Evolutionary conservation across 768 basidiomycete genomes (phyloP).

Genomic region (Pisolithus marmoratus): DNA sequence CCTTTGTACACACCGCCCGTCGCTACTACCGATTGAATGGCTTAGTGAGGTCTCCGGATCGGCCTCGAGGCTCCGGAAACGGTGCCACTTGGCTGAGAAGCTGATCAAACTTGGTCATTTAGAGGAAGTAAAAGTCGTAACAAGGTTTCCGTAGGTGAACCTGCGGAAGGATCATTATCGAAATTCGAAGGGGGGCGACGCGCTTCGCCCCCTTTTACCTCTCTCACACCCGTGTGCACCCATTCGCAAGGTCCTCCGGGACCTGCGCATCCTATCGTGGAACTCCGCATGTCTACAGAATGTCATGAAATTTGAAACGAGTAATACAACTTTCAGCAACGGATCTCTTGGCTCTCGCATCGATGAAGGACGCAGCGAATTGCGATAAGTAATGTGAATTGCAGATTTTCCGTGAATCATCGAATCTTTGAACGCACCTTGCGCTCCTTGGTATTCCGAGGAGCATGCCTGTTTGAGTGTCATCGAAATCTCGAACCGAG

Average conservation of each 20-base stretch:
- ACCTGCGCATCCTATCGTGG: too few relatives aligned
- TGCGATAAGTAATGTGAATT: constrained; percentile 82
- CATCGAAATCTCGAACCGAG: constrained; percentile 47
- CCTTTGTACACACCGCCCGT: constrained; percentile 89
- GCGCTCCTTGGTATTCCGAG: constrained; percentile 70
- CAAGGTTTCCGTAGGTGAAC: constrained; percentile 81
- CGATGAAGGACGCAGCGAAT: constrained; percentile 79
- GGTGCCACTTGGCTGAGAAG: constrained; percentile 50
- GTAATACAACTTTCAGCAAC: constrained; percentile 47
- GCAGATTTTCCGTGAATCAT: constrained; percentile 50
- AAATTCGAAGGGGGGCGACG: constrained; percentile 23
- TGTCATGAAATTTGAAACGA: constrained; percentile 24
- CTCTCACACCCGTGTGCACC: too few relatives aligned
- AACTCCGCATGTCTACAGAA: too few relatives aligned
- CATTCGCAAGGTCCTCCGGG: too few relatives aligned
- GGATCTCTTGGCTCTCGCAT: constrained; percentile 77
- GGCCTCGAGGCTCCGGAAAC: constrained; percentile 56
- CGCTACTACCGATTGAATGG: constrained; percentile 90
- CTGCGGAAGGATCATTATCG: constrained; percentile 73
- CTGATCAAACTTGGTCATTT: constrained; percentile 2
- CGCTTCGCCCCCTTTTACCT: constrained; percentile 4
- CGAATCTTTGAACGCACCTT: constrained; percentile 81
- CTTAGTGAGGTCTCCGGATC: constrained; percentile 84
- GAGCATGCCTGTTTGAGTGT: constrained; percentile 77
- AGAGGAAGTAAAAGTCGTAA: too few relatives aligned